Percentiles rank a stretch among this genome's conserved stretches.
phyloP scores from a whole-genome alignment of 768 basidiomycete species.

The Trametes meyenii region DNA sequence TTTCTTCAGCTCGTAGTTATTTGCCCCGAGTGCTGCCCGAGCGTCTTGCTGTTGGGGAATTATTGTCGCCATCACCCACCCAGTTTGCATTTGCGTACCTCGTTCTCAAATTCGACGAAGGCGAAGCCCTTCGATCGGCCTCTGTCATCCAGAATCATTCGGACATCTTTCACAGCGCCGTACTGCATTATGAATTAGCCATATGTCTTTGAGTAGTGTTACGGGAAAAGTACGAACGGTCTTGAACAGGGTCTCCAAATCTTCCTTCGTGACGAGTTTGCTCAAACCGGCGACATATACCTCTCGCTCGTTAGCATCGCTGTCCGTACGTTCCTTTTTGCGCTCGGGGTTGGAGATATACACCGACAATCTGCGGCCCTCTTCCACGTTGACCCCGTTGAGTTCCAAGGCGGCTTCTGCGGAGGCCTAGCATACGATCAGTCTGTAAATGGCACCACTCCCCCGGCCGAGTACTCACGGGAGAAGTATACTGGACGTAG shows the following conservation, averaged over 20 bases:
- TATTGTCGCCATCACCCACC: background rate
- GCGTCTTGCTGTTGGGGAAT: constrained; percentile 62
- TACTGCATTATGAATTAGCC: constrained; percentile 51
- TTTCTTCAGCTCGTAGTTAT: constrained; percentile 87
- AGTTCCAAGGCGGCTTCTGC: constrained; percentile 82
- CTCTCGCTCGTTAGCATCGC: constrained; percentile 80
- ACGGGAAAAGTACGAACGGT: constrained; percentile 53
- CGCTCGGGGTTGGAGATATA: constrained; percentile 88
- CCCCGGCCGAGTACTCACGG: constrained; percentile 51
- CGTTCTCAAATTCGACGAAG: constrained; percentile 87
- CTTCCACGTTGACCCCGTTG: constrained; percentile 74
- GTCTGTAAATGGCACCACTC: background rate
- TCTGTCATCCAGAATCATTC: constrained; percentile 73
- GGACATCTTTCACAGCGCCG: constrained; percentile 79
- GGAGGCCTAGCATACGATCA: constrained; percentile 44
- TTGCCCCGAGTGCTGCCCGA: constrained; percentile 69
- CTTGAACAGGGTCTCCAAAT: constrained; percentile 78
- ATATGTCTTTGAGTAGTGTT: background rate
- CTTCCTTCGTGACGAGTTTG: constrained; percentile 73
- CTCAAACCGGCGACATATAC: constrained; percentile 88
- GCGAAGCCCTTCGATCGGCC: constrained; percentile 83
- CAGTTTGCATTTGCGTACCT: constrained; percentile 49
- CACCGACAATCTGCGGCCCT: constrained; percentile 71
- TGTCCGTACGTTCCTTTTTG: constrained; percentile 89
- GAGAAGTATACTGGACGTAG: constrained; percentile 88